Conservation (phyloP, 2,329 filamentous ascomycete species). For the Epichloe coenophiala region DNA sequence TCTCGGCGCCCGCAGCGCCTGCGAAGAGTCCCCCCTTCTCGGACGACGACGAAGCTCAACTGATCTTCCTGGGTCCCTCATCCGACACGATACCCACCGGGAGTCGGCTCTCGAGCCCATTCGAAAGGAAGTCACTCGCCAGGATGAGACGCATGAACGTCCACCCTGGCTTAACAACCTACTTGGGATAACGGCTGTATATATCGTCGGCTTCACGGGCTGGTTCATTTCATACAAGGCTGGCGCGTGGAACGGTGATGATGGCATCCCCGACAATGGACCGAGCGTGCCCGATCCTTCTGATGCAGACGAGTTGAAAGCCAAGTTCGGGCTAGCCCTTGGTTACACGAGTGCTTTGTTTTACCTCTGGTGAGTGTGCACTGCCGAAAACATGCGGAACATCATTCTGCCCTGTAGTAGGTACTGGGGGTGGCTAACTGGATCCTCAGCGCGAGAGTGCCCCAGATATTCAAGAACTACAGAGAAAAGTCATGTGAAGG, state of each 20-base stretch:
- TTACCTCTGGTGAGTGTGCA: constrained; percentile 60
- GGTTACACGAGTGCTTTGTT: constrained; percentile 77
- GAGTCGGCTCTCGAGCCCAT: constrained; percentile 46
- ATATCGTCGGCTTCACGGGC: constrained; percentile 51
- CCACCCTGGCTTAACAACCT: constrained; percentile 53
- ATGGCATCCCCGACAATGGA: constrained; percentile 9
- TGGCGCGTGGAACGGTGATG: constrained; percentile 61
- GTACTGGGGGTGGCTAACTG: neutral
- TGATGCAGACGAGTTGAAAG: constrained; percentile 22
- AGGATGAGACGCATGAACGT: constrained; percentile 48
- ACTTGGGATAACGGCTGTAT: constrained; percentile 50
- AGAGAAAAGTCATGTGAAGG: constrained; percentile 81
- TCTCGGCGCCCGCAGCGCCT: constrained; percentile 11
- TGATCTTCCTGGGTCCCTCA: constrained; percentile 54
- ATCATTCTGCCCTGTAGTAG: neutral
- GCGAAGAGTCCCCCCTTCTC: constrained; percentile 35
- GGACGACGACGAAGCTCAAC: constrained; percentile 36
- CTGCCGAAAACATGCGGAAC: neutral
- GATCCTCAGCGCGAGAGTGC: constrained; percentile 60
- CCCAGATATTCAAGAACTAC: constrained; percentile 93
- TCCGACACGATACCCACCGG: constrained; percentile 39
- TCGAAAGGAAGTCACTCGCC: constrained; percentile 53
- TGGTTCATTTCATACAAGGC: constrained; percentile 78
- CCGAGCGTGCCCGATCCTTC: constrained; percentile 21
- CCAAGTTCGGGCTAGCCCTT: constrained; percentile 56